Evolutionary conservation across 176 grass and related monocot genomes (phyloP), one percentile per base, ranked within the genome.

Genomic region (Urochloa ruziziensis): DNA sequence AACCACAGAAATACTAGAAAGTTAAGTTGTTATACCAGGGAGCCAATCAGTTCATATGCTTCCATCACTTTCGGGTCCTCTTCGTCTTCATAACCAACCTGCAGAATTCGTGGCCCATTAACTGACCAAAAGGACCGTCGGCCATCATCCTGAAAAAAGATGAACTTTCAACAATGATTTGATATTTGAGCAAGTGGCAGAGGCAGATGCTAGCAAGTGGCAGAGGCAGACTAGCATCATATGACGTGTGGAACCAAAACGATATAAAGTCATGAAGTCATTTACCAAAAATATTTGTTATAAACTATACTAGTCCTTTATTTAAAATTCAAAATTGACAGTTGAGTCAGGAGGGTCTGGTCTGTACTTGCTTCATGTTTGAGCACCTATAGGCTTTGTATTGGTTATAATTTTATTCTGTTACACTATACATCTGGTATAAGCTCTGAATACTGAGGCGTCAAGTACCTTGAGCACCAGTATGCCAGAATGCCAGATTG

Each of bases 21-120:
- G 34, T 67, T 52, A 16, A 78, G 53, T 29, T 10, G 33, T 29
- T 67, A 72, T 95, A 98, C 93, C 93, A 98, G 67, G 89, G 96
- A 95, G 75, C 96, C 96, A 90, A 98, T 95, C 40, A 91, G 88
- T 65, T 98, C 96, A 83, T 93, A 98, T 52, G 93, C 93, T 88
- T 90, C 96, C 84, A 98, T 91, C 90, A 98, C 93, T 90, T 93
- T 98, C 5, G 83, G 73, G 85, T 98, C 89, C 46, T 91, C 89
- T 87, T 98, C 96, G 34, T 94, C 91, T 91, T 98, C 91, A 70
- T 98, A 98, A 75, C 93, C 96, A 80, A 95, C 53, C 85, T 98
- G 84, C 40, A 98, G 85, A 88, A 95, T 95, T 10, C 83, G 89
- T 62, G 96, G 91, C 13, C 96, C 93, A 89, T 95, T 93, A 33